Evolutionary conservation across 352 stramenopile genomes (phyloP), one percentile per base, ranked within the genome.

Genomic region (Lagenidium sp.): DNA sequence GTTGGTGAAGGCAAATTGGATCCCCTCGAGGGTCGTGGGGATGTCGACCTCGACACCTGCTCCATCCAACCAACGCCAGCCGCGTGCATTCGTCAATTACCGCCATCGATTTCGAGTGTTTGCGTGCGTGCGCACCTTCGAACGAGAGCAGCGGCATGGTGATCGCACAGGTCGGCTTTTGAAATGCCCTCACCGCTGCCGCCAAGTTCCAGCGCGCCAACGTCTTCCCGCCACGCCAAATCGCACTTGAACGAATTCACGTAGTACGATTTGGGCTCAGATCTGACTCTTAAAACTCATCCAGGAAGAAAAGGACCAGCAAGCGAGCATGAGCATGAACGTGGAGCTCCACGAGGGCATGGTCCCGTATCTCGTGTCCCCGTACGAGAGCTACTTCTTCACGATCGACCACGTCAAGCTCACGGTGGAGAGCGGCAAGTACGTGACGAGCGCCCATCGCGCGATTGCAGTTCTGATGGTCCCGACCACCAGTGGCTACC

Each of bases 321-420:
- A 24, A 4, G 21, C 4, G 11, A 19, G 2, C 18, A 89, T 90
- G 78, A 90, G 78, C 53, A 68, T 84, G 36, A 90, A 90, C 51
- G 74, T 86, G 37, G 50, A 73, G 45, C 60, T 90, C 19, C 69
- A 87, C 37, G 70, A 77, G 13, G 59, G 50, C 34, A 50, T 49
- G 6, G 61, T 73, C 60, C 78, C 78, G 53, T 85, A 78, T 37
- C 60, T 87, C 36, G 78, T 90, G 51, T 90, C 78, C 42, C 78
- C 78, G 10, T 85, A 76, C 50, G 78, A 87, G 42, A 73, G 55
- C 47, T 85, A 86, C 53, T 82, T 86, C 70, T 87, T 90, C 54
- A 36, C 75, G 20, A 69, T 90, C 39, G 58, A 75, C 32, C 63
- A 64, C 62, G 61, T 85, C 21, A 82, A 81, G 60, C 73, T 90